Base-by-base conservation (phyloP, 2,329 filamentous ascomycete species). In the Aspergillus fischeri region DNA sequence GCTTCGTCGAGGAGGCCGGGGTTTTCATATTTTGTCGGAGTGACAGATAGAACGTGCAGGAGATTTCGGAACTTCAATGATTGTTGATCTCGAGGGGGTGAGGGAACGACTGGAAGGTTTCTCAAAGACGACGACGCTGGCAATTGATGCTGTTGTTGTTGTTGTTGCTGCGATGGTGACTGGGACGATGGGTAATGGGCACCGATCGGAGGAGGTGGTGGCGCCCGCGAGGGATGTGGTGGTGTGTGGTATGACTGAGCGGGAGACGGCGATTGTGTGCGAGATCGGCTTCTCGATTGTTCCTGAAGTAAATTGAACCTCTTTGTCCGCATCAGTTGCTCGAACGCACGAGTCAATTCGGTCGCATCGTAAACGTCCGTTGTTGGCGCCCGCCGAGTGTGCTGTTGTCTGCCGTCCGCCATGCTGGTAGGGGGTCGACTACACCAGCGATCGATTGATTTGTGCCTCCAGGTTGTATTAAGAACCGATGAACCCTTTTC, bases 21-120 rank as follows among this genome's bases (percentile, higher is more conserved):
- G 74, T 99, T 97, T 75, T 99, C 94, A 78, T 96, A 99, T 72
- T 93, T 94, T 21, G 88, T 89, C 20, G 94, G 94, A 49, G 92
- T 96, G 58, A 89, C 83, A 17, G 93, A 96, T 21, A 97, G 78
- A 21, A 90, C 91, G 63, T 95, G 84, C 48, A 97, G 83, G 60
- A 95, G 83, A 75, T 89, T 96, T 65, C 89, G 83, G 67, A 92
- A 92, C 65, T 90, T 90, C 60, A 89, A 81, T 0, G 88, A 89
- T 21, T 83, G 80, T 55, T 82, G 77, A 72, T 93, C 89, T 68
- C 84, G 80, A 6, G 94, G 93, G 25, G 91, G 83, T 11, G 88
- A 87, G 3, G 94, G 92, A 52, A 88, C 79, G 61, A 88, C 83
- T 29, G 89, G 88, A 53, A 89, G 79, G 69, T 85, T 86, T 65